Base-by-base conservation (phyloP, 768 basidiomycete genomes). In the Kondoa subrosea region DNA sequence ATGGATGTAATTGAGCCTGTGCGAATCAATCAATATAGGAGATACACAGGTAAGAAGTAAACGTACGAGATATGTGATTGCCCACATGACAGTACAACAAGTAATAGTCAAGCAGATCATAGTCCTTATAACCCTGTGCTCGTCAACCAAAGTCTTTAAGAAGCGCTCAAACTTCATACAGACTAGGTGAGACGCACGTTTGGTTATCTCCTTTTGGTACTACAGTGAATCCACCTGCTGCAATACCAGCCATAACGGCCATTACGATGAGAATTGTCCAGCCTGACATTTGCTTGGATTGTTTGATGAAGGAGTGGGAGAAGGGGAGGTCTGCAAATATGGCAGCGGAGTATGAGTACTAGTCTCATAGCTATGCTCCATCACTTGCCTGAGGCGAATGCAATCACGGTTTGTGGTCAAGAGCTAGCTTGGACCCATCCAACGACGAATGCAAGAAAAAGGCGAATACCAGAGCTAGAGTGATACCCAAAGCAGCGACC, bases 11-110 rank as follows among this genome's bases (percentile, higher is more conserved):
- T 75, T 96, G 91, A 0, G 91, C 8, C 40, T 50, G 21, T 50
- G 8, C 12, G 12, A 50, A 50, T 8, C 21, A 21, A 50, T 50
- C 40, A 50, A 21, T 21, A 8, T 50, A 50, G 40, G 12, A 8
- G 12, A 50, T 8, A 21, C 40, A 50, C 8, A 8, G 21, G 40
- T 8, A 8, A 21, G 40, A 50, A n/a, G n/a, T 21, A 50, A 21
- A 50, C 40, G 21, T 50, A 50, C 90, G 75, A 93, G 81, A 78
- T 92, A 96, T 21, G 92, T 91, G 73, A 92, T 83, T 80, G 86
- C 86, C 91, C 91, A 96, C 85, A 95, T 85, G 73, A 96, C 83
- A 79, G 91, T 95, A 78, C 89, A 92, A 65, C 82, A 86, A 3
- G 83, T 80, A 17, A 95, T 78, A 1, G 87, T 82, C 68, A 96